Conservation (phyloP, 495 filamentous ascomycete species). For the Xylaria cubensis region DNA sequence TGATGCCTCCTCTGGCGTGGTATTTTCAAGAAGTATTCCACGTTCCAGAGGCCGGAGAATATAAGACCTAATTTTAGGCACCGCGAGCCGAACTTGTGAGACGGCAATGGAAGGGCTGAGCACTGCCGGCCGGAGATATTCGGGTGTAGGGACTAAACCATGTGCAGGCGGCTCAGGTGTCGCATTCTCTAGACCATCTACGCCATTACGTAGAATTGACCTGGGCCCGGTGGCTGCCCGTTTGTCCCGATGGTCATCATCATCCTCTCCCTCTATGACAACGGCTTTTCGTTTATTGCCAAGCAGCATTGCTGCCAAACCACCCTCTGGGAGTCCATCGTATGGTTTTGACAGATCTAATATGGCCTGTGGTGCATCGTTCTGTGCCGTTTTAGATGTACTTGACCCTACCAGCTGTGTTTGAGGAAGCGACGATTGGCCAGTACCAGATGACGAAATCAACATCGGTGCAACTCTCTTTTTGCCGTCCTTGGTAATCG, state of each 20-base stretch:
- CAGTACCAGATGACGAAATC: conserved; percentile 82
- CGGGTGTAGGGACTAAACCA: conserved; percentile 77
- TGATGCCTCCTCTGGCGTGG: conserved; percentile 62
- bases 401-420: conserved; percentile 78
- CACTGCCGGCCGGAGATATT: conserved; percentile 87
- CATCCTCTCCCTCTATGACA: conserved; percentile 67
- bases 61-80: conserved; percentile 83
- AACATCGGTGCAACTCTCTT: conserved; percentile 93
- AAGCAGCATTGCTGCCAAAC: conserved; percentile 80
- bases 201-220: conserved; percentile 75
- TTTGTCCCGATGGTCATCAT: conserved; percentile 67
- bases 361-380: conserved; percentile 81
- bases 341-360: conserved; percentile 94
- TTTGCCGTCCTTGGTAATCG: conserved; percentile 95
- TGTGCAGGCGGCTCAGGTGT: conserved; percentile 56
- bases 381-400: conserved; percentile 63
- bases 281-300: conserved; percentile 91
- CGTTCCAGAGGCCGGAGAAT: conserved; percentile 72
- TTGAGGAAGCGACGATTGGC: conserved; percentile 86
- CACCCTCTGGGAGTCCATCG: conserved; percentile 90
- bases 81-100: conserved; percentile 86
- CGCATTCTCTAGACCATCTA: conserved; percentile 77
- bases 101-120: conserved; percentile 78
- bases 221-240: conserved; percentile 70
- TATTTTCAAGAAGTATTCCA: conserved; percentile 51